Base-by-base conservation (phyloP, 257 asterid genomes). In the Solanum infundibuliforme region DNA sequence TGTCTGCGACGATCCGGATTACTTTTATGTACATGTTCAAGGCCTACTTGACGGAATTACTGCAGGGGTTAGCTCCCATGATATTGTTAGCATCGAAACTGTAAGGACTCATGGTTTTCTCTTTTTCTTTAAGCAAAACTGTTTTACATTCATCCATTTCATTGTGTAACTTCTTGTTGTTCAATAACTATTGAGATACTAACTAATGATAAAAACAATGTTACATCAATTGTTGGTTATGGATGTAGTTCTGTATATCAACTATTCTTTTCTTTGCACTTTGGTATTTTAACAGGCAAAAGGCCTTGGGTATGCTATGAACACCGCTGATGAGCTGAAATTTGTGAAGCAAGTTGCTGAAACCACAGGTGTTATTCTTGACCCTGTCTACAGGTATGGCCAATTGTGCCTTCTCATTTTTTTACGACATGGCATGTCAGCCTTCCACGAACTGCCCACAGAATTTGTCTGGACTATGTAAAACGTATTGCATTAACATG, bases 291-390 rank as follows among this genome's bases (percentile, higher is more conserved):
- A 81, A 88, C 92, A 95, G 99, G 99, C 99, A 81, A 97, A 95
- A 93, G 99, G 99, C 83, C 94, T 97, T 71, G 99, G 99, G 65
- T 97, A 97, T 90, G 99, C 99, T 85, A 91, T 97, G 86, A 97
- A 93, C 91, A 91, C 99, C n/a, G 46, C 90, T 0, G 99, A 97
- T 87, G 98, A 97, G 92, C 95, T 95, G 8, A 87, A 90, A n/a
- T 94, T 95, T 89, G 98, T 95, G 89, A 93, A 88, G 91, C 95
- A 95, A 86, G 93, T 97, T 82, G 99, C 98, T 58, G 94, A 94
- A 90, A 87, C 95, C 52, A 95, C 99, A 21, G 99, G 99, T 41
- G 92, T 95, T 66, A 89, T 95, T 91, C 99, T 97, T 71, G 99
- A 97, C 89, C 99, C 99, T 18, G 99, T 97, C 73, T 97, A 97